Base-by-base conservation (phyloP, 495 filamentous ascomycete genomes). In the Aspergillus coremiiformis region DNA sequence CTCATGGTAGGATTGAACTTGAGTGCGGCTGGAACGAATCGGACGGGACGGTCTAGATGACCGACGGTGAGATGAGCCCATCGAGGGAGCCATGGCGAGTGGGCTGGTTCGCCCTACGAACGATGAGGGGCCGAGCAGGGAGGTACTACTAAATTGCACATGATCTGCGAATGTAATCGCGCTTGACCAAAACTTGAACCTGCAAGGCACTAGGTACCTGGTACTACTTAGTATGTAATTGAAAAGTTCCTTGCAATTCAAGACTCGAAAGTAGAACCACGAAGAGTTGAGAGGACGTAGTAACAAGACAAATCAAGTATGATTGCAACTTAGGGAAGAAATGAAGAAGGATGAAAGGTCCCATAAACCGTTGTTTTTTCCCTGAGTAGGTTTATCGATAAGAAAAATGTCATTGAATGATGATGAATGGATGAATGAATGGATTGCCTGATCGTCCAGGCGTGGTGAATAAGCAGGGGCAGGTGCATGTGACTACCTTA, bases 1-100 rank as follows among this genome's bases (percentile, higher is more conserved):
- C 60, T 76, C 73, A 21, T 72, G 59, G 47, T 76, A 76, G 24
- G 68, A 70, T 30, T 62, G 44, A 17, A 74, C 65, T 41, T 58
- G 60, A 2, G 64, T 68, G 52, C 73, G 70, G 55, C 57, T 70
- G 17, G 63, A 65, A 21, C 73, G 71, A 32, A 72, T 46, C n/a
- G 72, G 70, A 8, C 65, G 65, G 43, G 66, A 61, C 22, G 52
- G 49, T 30, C 49, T 65, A 23, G 61, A 49, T n/a, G 60, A 46
- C 43, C 54, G 56, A 26, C 45, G 63, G 26, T 42, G 50, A 17
- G 59, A 51, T 30, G 61, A 49, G 35, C 56, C 53, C 37, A 46
- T 59, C 2, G 58, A 54, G 19, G 60, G 49, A 27, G 66, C 61
- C 68, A 72, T 70, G 27, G 23, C 47, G 47, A 39, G n/a, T 23